Evolutionary conservation across 1,284 basidiomycete genomes (phyloP), one percentile per base, ranked within the genome.

Genomic region (Malassezia caprae): DNA sequence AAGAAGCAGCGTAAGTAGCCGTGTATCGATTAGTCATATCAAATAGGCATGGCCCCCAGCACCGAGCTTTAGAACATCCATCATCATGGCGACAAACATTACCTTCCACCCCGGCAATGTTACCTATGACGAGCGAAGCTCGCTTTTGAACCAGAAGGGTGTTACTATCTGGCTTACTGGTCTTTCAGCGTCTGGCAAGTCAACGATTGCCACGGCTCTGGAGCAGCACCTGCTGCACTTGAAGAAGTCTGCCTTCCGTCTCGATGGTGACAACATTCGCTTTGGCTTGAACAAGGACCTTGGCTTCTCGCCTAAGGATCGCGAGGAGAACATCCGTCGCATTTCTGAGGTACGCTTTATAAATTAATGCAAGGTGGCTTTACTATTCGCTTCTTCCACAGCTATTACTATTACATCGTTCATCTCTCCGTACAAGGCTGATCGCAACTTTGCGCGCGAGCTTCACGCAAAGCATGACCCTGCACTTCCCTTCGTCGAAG

Each of bases 221-320:
- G 93, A 99, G 76, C 90, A 96, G 76, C 88, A 93, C 75, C 82
- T 99, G 13, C 80, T 99, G 51, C 87, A 91, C 76, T 79, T 85
- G 53, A 81, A 83, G 59, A 88, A 87, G 68, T 89, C 88, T 67
- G 79, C 85, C 39, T 98, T 94, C 78, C 84, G 93, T 39, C 80
- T 99, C 23, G 93, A 99, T 72, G 93, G 93, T 4, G 93, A 98
- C 79, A 98, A 98, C 77, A 81, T 98, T 59, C 84, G 93, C 54
- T 93, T 96, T 70, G 94, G 94, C 8, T 79, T 99, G 45, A 98
- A 98, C 82, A 96, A 89, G 78, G 93, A 98, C 73, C 84, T 99
- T 46, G 90, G 93, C 1, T 99, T 99, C 73, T 88, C 90, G 67
- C 90, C 90, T 71, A 85, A 84, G 72, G 91, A 90, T 48, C 82